Evolutionary conservation across 1,284 basidiomycete species (phyloP).

Genomic region (Phylloboletellus chloephorus): DNA sequence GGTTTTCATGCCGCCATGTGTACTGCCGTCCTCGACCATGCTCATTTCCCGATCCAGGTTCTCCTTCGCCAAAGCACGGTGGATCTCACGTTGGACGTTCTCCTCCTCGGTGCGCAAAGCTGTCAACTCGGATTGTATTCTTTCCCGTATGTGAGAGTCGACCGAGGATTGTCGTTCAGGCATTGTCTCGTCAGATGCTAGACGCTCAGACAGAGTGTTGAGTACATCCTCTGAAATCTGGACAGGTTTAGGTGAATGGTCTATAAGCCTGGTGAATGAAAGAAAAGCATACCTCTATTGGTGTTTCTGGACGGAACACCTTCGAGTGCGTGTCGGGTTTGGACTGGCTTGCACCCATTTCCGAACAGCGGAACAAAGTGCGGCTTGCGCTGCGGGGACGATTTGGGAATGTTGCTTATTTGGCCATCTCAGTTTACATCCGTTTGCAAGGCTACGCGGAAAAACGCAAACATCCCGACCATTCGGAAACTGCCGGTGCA

Average conservation of each 20-base stretch:
- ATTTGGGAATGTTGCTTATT: constrained; percentile 22
- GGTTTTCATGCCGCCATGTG: constrained; percentile 48
- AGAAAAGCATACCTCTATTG: constrained; percentile 51
- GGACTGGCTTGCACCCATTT: constrained; percentile 67
- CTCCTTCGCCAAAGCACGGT: constrained; percentile 70
- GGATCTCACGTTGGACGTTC: constrained; percentile 59
- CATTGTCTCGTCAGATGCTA: constrained; percentile 50
- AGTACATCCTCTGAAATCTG: constrained; percentile 76
- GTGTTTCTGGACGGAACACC: constrained; percentile 56
- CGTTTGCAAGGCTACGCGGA: no score
- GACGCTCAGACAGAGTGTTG: constrained; percentile 63
- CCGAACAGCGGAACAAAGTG: constrained; percentile 5
- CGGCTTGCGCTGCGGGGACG: no score
- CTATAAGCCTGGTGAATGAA: constrained; percentile 3
- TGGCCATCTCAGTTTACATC: constrained; percentile 17
- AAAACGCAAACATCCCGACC: no score
- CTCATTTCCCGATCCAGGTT: constrained; percentile 68
- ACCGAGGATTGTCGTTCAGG: constrained; percentile 65
- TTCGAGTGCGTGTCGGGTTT: constrained; percentile 49
- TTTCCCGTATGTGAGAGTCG: constrained; percentile 60
- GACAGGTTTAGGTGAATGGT: constrained; percentile 3
- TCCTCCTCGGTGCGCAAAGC: constrained; percentile 63
- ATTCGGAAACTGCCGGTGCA: no score
- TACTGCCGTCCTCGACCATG: constrained; percentile 26
- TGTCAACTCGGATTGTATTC: constrained; percentile 61